phyloP scores from a whole-genome alignment of 108 stramenopile species.

The Nitzschia inconspicua region DNA sequence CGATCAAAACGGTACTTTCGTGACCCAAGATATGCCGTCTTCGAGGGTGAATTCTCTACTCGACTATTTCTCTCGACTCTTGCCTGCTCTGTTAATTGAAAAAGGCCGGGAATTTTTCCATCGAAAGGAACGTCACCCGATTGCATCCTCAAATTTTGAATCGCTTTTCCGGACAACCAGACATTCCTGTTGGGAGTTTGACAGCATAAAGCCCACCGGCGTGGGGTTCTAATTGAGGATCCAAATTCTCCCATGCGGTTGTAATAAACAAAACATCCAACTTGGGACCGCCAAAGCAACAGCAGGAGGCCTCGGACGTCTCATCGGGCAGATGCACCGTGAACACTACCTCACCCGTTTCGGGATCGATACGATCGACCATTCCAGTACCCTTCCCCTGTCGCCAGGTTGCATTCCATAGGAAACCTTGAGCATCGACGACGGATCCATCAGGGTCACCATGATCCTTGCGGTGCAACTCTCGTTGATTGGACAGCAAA shows the following conservation, averaged over 20 bases:
- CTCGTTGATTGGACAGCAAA: conserved; percentile 2
- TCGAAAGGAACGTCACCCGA: too few relatives aligned
- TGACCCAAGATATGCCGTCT: too few relatives aligned
- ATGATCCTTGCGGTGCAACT: conserved; percentile 13
- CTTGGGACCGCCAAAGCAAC: conserved; percentile 46
- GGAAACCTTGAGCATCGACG: conserved; percentile 38
- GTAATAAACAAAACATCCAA: conserved; percentile 47
- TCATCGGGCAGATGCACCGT: conserved; percentile 34
- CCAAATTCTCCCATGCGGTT: conserved; percentile 23
- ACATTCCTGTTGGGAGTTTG: conserved; percentile 26
- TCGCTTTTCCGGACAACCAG: conserved; percentile 10
- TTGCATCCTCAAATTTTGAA: too few relatives aligned
- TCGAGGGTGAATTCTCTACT: too few relatives aligned
- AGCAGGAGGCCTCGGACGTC: conserved; percentile 43
- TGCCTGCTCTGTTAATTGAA: too few relatives aligned
- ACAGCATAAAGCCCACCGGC: conserved; percentile 46
- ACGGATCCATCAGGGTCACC: conserved; percentile 48
- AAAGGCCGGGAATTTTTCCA: too few relatives aligned
- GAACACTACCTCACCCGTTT: conserved; percentile 38
- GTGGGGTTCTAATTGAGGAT: conserved; percentile 24
- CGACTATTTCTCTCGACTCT: too few relatives aligned
- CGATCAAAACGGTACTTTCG: too few relatives aligned
- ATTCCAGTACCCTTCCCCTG: conserved; percentile 22
- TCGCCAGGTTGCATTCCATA: conserved; percentile 55
- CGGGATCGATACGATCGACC: conserved; percentile 38